Percentiles rank a stretch among this genome's conserved stretches.
phyloP scores from a whole-genome alignment of 1,284 basidiomycete species.

The Bjerkandera adusta region DNA sequence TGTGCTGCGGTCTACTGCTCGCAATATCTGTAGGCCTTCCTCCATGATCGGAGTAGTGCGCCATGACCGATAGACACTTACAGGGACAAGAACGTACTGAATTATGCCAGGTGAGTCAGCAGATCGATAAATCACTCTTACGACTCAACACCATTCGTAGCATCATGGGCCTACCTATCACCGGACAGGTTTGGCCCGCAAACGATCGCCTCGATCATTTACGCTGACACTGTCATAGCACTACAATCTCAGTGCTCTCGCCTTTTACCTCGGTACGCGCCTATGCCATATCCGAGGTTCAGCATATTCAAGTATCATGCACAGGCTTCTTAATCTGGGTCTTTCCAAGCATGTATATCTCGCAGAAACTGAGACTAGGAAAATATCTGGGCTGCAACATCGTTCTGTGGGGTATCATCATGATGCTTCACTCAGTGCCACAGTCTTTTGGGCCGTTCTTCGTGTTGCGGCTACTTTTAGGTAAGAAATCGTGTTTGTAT shows the following conservation, averaged over 20 bases:
- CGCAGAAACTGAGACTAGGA: slow-evolving; percentile 55
- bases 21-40: too few species aligned
- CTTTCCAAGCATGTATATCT: slow-evolving; percentile 65
- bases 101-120: too few species aligned
- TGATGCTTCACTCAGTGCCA: slow-evolving; percentile 60
- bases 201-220: neutral
- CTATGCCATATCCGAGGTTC: neutral
- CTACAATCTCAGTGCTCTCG: slow-evolving; percentile 65
- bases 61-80: too few species aligned
- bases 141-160: slow-evolving; percentile 28
- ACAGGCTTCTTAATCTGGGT: slow-evolving; percentile 62
- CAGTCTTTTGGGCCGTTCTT: slow-evolving; percentile 62
- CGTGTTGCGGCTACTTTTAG: slow-evolving; percentile 57
- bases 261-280: slow-evolving; percentile 56
- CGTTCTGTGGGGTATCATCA: slow-evolving; percentile 56
- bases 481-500: slow-evolving; percentile 28
- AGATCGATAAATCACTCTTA: neutral
- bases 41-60: too few species aligned
- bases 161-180: slow-evolving; percentile 66
- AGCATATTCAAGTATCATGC: neutral
- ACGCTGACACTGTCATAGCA: slow-evolving; percentile 32
- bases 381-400: slow-evolving; percentile 67
- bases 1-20: too few species aligned
- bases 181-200: slow-evolving; percentile 46
- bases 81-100: too few species aligned